Conservation (phyloP, 768 basidiomycete species). For the Pholiota conissans region DNA sequence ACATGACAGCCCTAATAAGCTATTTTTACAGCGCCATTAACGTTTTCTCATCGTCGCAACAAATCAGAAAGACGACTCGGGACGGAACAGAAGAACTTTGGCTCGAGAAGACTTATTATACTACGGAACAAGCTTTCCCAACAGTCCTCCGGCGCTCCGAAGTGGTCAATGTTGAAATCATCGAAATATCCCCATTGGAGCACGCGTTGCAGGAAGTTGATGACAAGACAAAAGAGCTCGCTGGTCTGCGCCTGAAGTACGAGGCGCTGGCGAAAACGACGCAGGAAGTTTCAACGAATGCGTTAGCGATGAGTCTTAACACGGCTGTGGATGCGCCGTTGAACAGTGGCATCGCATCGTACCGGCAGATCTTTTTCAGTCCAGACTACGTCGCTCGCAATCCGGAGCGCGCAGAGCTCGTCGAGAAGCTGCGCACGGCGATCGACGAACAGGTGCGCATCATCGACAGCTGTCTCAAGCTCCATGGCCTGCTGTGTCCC, state of each 20-base stretch:
- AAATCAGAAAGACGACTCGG: slow-evolving; percentile 59
- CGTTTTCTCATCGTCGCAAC: slow-evolving; percentile 75
- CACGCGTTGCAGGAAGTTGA: slow-evolving; percentile 82
- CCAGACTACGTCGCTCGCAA: slow-evolving; percentile 65
- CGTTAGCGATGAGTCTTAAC: slow-evolving; percentile 85
- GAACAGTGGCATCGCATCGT: slow-evolving; percentile 75
- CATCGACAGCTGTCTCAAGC: slow-evolving; percentile 79
- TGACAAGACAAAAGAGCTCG: slow-evolving; percentile 76
- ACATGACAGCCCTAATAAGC: neutral
- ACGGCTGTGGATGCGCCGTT: slow-evolving; percentile 80
- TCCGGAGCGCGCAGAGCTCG: slow-evolving; percentile 67
- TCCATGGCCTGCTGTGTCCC: slow-evolving; percentile 82
- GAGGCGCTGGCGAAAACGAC: slow-evolving; percentile 76
- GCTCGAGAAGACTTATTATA: slow-evolving; percentile 87
- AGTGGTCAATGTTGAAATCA: slow-evolving; percentile 64
- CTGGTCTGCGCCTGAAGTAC: slow-evolving; percentile 67
- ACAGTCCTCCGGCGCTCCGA: slow-evolving; percentile 91
- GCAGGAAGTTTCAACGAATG: slow-evolving; percentile 74
- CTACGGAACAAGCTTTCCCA: slow-evolving; percentile 87
- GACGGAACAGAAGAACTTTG: slow-evolving; percentile 76
- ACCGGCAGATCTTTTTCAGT: slow-evolving; percentile 75
- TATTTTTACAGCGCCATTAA: slow-evolving; percentile 65
- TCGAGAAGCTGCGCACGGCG: slow-evolving; percentile 69
- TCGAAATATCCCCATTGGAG: slow-evolving; percentile 85
- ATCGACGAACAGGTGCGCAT: slow-evolving; percentile 87